A percentile compares a stretch with the other conserved stretches of the same genome.
Conservation (phyloP, 495 filamentous ascomycete species). For the Ascodesmis nigricans region DNA sequence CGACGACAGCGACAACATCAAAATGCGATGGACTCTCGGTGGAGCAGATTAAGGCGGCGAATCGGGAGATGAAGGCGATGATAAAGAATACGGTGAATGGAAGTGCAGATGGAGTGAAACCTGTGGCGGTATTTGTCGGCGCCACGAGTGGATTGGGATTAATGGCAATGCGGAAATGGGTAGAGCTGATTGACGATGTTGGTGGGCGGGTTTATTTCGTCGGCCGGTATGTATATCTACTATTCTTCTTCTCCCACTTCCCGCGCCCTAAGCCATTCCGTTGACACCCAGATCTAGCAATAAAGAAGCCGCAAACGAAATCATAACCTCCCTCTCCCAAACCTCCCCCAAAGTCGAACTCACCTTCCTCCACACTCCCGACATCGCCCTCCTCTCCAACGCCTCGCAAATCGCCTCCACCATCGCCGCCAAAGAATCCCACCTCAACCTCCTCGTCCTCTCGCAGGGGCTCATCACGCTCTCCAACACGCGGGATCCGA, state of each 20-base stretch:
- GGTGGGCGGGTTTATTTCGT: constrained; percentile 30
- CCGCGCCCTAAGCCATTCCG: neutral
- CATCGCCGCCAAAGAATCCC: constrained; percentile 32
- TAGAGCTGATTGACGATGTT: no score
- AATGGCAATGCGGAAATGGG: no score
- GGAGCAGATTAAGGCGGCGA: no score
- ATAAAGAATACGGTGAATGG: no score
- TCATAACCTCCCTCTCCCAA: constrained; percentile 26
- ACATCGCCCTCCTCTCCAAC: constrained; percentile 33
- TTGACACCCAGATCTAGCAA: constrained; percentile 9
- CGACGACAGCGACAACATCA: no score
- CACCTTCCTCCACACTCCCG: constrained; percentile 32
- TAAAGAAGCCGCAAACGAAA: constrained; percentile 26
- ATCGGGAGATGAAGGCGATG: no score
- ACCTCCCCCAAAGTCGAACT: constrained; percentile 32
- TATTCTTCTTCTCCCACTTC: neutral
- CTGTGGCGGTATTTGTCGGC: no score
- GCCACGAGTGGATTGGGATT: no score
- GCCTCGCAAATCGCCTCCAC: constrained; percentile 39
- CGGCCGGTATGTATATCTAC: constrained; percentile 19
- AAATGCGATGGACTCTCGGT: no score
- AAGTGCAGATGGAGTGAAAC: no score
- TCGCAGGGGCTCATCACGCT: constrained; percentile 27
- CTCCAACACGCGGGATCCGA: constrained; percentile 25
- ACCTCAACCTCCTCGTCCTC: constrained; percentile 41